Evolutionary conservation across 805 yeast species (phyloP), one percentile per base, ranked within the genome.

Genomic region (Isabelozyma rhagii): DNA sequence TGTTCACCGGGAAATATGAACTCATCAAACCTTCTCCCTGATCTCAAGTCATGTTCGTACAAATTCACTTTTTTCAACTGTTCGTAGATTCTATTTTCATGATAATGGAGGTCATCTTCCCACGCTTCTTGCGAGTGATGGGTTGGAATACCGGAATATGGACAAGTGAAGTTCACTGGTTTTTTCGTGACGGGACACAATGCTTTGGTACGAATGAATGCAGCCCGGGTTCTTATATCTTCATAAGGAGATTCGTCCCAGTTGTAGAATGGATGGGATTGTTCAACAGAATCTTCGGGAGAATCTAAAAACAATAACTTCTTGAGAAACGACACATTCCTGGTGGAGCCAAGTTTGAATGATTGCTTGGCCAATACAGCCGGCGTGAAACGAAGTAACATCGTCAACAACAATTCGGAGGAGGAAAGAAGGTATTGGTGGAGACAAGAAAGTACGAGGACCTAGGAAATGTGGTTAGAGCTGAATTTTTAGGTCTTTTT

Each of bases 171-270:
- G 56, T 85, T 78, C 51, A 94, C 89, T 43, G 87, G 85, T 55
- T 84, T 80, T 15, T 83, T 77, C 0, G 97, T 92, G 10, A 92
- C 94, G 0, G 97, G 98, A 67, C 98, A 93, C 61, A 81, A 80
- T 9, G 97, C 97, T 53, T 84, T 78, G 4, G 96, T 86, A 63
- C 92, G 81, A 54, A 93, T 94, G 50, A 85, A 82, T 17, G 96
- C 97, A 1, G 98, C 97, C 53, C 97, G 79, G 56, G 89, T 87
- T 55, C 98, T 81, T 51, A 93, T 75, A 57, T 89, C 97, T 48
- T 87, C 87, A 25, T 85, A 81, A 1, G 98, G 97, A 1, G 97
- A 89, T 51, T 87, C 84, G 62, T 93, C 97, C 97, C 97, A 92
- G 28, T 83, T 83, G 63, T 89, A 66, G 50, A 72, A 60, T 11